Evolutionary conservation across 2,329 filamentous ascomycete species (phyloP), one percentile per base, ranked within the genome.

Genomic region (Calonectria pseudoreteaudii): DNA sequence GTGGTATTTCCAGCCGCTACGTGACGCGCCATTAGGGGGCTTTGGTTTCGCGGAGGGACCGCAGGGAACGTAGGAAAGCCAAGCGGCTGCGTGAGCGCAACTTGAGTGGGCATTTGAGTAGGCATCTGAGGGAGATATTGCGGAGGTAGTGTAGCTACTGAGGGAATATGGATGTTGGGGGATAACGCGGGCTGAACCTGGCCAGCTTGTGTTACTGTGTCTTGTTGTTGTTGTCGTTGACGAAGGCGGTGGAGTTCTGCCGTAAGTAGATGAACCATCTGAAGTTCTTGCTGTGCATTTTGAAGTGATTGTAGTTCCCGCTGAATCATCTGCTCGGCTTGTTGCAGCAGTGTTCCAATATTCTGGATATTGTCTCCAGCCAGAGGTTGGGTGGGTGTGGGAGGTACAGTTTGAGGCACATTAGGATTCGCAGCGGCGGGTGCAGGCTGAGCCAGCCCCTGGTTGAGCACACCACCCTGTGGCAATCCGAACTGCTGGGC

Each of bases 251-350:
- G 87, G 65, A 97, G 83, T 82, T 97, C 94, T 26, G 86, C 85
- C 74, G 94, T 90, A 74, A 97, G 86, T 20, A 91, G 85, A 67
- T 93, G 90, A n/a, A 95, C 86, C n/a, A 91, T 85, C 62, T 91
- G 89, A 6, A 96, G 82, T 81, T 97, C 94, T 41, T 93, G 90
- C 66, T 94, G 90, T 20, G 91, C 91, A 41, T 90, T 81, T 58
- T 92, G 90, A 23, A 96, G 86, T 52, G 85, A 86, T 60, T 90
- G 88, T 41, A 94, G 88, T 80, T 96, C 93, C 70, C 91, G 90
- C 77, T 92, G 88, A 30, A 97, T 88, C 68, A 94, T 90, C 69
- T 92, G 90, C 77, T 95, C 93, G 18, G 95, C 88, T 50, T 92
- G 89, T 41, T 89, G 86, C 41, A 97, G 85, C 70, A 95, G 91